These are phyloP conservation scores for Pseudogymnoascus sp. DNA, from an alignment of 2,329 filamentous ascomycete species.

Conservation along the genomic window DNA sequence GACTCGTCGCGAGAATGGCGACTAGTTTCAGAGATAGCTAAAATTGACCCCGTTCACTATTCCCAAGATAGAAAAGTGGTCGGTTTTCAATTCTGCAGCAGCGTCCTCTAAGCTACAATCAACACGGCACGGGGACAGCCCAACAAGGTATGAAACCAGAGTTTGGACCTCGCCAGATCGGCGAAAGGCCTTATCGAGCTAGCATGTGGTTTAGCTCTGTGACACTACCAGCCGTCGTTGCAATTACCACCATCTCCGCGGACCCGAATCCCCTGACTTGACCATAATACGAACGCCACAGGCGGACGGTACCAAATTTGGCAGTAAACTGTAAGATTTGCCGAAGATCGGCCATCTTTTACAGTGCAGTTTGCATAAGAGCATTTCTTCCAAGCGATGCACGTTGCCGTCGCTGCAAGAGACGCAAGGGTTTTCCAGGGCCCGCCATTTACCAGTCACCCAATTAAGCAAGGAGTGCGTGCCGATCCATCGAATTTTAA, in stretches of 20 bases:
- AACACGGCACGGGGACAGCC: background rate
- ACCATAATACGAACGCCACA: background rate
- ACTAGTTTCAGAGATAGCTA: background rate
- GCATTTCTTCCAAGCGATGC: background rate
- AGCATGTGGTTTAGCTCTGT: no score
- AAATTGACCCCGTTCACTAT: background rate
- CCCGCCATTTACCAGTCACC: background rate
- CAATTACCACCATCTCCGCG: background rate
- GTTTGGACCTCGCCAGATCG: no score
- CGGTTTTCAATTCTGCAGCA: background rate
- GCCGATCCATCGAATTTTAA: background rate
- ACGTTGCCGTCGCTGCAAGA: background rate
- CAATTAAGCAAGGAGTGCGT: background rate
- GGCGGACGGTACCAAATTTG: background rate
- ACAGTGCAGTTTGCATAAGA: background rate
- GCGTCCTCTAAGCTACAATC: background rate
- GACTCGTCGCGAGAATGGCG: background rate
- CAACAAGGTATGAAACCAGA: no score
- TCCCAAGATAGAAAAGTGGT: background rate
- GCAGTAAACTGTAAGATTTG: background rate
- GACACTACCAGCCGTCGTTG: no score
- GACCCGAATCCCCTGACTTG: background rate
- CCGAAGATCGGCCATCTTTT: background rate
- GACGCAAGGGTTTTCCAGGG: background rate
- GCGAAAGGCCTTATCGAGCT: no score